Evolutionary conservation across 1,139 yeast species (phyloP), one percentile per base, ranked within the genome.

Genomic region (Geotrichum australiense): DNA sequence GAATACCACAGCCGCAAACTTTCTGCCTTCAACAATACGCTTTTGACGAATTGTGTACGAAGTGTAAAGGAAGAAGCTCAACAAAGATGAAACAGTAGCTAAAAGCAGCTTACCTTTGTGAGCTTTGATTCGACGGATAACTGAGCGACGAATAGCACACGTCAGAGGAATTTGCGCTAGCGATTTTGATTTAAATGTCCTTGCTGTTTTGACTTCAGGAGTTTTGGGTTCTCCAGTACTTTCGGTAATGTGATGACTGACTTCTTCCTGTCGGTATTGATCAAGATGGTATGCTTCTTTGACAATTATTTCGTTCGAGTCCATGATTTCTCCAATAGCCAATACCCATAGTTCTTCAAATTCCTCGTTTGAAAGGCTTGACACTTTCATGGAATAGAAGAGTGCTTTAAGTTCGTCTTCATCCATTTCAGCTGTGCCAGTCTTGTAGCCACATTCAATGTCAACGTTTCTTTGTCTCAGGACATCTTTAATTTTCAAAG

Each of bases 301-400:
- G 80, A 82, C 87, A 68, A 76, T 78, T 61, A 83, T 74, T 57
- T 84, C 93, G 35, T 84, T 80, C 63, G 82, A 85, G 46, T 73
- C 70, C 52, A 76, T 76, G 53, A 89, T 69, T 52, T 79, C 83
- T 35, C 69, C 63, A 7, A 80, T 57, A 7, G 85, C 83, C 52
- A 77, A 72, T 23, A 60, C 58, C 96, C 96, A 89, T 48, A 86
- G 70, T 46, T 80, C 85, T 51, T 83, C 80, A 63, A 87, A 89
- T 51, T 85, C 94, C 7, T 77, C 80, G 39, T 68, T 73, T n/a
- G 77, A 68, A 30, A 84, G 71, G 49, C 74, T 70, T n/a, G 50
- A 44, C 5, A 61, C 46, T 46, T 63, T 65, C 45, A 51, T 48
- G 21, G 48, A 47, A 20, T 51, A 46, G 26, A 65, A 46, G 33